A percentile compares a stretch with the other conserved stretches of the same genome.
phyloP scores from a whole-genome alignment of 2,329 filamentous ascomycete genomes.

The Scedosporium boydii region DNA sequence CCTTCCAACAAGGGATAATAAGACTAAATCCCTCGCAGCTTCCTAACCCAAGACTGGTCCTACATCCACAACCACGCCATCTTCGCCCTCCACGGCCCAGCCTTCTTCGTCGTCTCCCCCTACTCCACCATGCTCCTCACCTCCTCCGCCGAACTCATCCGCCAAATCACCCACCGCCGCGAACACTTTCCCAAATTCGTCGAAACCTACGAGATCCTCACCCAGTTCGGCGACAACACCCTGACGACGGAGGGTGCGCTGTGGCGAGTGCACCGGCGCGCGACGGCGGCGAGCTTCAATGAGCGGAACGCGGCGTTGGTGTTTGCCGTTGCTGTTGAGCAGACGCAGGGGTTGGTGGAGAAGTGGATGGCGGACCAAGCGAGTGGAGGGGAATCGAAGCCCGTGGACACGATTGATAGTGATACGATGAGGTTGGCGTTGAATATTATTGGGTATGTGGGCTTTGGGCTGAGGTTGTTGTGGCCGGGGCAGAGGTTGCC shows the following conservation, averaged over 20 bases:
- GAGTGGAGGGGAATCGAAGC: conserved; percentile 11
- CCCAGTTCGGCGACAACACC: conserved; percentile 59
- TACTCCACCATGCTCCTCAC: conserved; percentile 42
- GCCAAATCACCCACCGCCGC: conserved; percentile 54
- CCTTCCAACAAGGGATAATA: no score
- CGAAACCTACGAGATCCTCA: conserved; percentile 24
- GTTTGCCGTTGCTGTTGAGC: conserved; percentile 50
- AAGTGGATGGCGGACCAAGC: conserved; percentile 42
- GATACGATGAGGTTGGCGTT: conserved; percentile 56
- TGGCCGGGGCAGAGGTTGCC: conserved; percentile 53
- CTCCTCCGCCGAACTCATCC: conserved; percentile 54
- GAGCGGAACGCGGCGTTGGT: conserved; percentile 65
- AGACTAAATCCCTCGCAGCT: conserved; percentile 24
- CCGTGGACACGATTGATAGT: conserved; percentile 45
- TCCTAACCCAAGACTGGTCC: conserved; percentile 50
- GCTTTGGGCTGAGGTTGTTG: conserved; percentile 54
- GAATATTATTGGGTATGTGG: conserved; percentile 55
- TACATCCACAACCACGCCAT: conserved; percentile 46
- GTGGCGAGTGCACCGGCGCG: conserved; percentile 67
- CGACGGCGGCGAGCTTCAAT: conserved; percentile 62
- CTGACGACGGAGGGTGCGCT: conserved; percentile 57
- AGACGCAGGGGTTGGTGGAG: conserved; percentile 52
- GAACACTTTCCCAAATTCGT: conserved; percentile 54
- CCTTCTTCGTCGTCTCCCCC: conserved; percentile 56
- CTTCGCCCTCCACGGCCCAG: conserved; percentile 52